Evolutionary conservation across 768 basidiomycete species (phyloP), one percentile per base, ranked within the genome.

Genomic region (Podaxis carcinomalis): DNA sequence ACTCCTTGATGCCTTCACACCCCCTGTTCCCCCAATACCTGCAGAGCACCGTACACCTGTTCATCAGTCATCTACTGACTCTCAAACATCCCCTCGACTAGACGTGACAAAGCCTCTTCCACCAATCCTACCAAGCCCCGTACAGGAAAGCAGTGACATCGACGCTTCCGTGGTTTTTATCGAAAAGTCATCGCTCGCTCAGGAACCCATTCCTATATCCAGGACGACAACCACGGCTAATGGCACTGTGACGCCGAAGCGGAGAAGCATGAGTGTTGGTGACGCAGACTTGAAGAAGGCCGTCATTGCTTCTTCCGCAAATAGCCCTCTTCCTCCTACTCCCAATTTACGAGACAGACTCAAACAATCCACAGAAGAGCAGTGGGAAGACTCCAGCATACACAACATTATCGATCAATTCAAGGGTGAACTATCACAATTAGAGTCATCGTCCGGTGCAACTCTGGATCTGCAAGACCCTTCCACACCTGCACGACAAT

Each of bases 261-360:
- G 88, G 65, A 77, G 90, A 62, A 91, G 89, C 68, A 83, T 87
- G 82, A 92, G 90, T 65, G 83, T 89, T 55, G 82, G 87, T 54
- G 84, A 89, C 67, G 79, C 80, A 5, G 88, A 89, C 40, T 65
- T 82, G 52, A 80, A 83, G 69, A 80, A 79, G 63, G 69, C 74
- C 2, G 70, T 76, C 61, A 57, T 74, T 1, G 69, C 76, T 50
- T 65, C 77, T 21, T 70, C 78, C 37, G 67, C 78, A 5, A 63
- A 73, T 14, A 73, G 75, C 51, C 74, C 75, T 23, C 72, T 75
- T 5, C 76, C 79, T 25, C 65, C 74, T 42, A 69, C 77, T 21
- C 61, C 67, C 37, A 61, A 54, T 51, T 36, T 62, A 13, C 63
- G 62, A 14, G 56, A 62, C 52, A 56, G 46, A 14, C 52, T 73